These are phyloP conservation scores for Hyaloperonospora arabidopsidis DNA, from an alignment of 352 stramenopile genomes.

Conservation along the genomic window DNA sequence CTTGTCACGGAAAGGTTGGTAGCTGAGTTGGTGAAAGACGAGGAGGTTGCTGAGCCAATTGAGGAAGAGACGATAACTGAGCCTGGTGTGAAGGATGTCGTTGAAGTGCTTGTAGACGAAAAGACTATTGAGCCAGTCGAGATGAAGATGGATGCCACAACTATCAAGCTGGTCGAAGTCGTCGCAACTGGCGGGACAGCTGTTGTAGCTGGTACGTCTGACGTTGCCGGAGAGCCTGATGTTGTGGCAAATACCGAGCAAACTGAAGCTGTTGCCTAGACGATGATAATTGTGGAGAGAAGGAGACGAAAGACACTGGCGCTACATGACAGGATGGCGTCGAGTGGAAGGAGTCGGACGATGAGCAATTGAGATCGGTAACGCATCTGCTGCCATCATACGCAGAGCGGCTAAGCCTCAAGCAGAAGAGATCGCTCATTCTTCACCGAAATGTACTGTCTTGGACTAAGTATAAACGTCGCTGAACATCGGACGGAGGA, in stretches of 20 bases:
- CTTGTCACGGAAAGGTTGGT: neutral
- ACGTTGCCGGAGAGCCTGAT: conserved; percentile 6
- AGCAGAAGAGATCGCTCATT: conserved; percentile 7
- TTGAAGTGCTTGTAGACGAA: neutral
- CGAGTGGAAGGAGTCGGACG: conserved; percentile 19
- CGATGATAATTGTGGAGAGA: conserved; percentile 1
- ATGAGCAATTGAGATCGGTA: conserved; percentile 15
- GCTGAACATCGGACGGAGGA: conserved; percentile 10
- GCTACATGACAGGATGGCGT: conserved; percentile 23
- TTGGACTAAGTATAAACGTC: conserved; percentile 27
- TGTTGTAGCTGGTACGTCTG: conserved; percentile 7
- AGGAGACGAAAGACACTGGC: conserved; percentile 21
- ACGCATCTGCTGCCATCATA: conserved; percentile 7
- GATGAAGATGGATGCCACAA: neutral
- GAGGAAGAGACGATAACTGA: neutral
- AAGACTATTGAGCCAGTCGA: neutral
- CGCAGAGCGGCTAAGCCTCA: conserved; percentile 14
- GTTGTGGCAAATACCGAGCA: conserved; percentile 7
- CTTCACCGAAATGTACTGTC: conserved; percentile 10
- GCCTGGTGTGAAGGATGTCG: neutral
- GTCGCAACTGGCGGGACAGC: conserved; percentile 6
- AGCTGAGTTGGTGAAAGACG: neutral
- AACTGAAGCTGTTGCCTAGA: conserved; percentile 9
- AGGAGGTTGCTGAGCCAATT: neutral
- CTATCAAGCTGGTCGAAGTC: conserved; percentile 2